Conservation (phyloP, 805 yeast species). For the Spathaspora sp. region DNA sequence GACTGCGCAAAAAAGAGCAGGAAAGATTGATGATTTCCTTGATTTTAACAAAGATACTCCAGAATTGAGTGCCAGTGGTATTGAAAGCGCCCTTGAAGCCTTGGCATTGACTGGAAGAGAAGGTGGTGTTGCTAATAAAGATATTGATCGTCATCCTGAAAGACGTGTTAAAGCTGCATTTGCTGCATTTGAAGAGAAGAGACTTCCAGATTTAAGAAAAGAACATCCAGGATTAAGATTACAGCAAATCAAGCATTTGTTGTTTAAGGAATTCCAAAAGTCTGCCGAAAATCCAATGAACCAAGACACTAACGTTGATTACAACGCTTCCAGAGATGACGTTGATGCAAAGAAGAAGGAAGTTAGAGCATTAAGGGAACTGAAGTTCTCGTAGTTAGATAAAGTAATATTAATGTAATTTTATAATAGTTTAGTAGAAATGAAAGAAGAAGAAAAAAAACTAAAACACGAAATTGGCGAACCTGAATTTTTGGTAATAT, state of each 20-base stretch:
- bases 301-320: constrained; percentile 60
- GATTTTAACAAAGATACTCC: constrained; percentile 45
- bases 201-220: constrained; percentile 68
- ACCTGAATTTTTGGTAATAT: not conserved
- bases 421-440: not conserved
- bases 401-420: not conserved
- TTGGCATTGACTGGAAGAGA: constrained; percentile 58
- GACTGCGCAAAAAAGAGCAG: constrained; percentile 56
- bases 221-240: constrained; percentile 79
- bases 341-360: constrained; percentile 43
- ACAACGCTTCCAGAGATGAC: constrained; percentile 59
- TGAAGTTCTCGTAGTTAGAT: constrained; percentile 21
- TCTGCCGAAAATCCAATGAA: constrained; percentile 82
- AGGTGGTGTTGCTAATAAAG: constrained; percentile 55
- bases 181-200: constrained; percentile 64
- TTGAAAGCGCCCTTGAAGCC: constrained; percentile 78
- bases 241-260: constrained; percentile 71
- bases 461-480: not conserved
- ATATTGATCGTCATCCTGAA: constrained; percentile 83
- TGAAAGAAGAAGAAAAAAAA: constrained; percentile 1
- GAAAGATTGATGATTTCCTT: constrained; percentile 67
- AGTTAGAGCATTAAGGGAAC: constrained; percentile 49
- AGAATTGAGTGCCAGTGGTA: constrained; percentile 66
- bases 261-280: constrained; percentile 78
- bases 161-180: constrained; percentile 82